Base-by-base conservation (phyloP, 73 alveolate species). In the Tetrahymena malaccensis region DNA sequence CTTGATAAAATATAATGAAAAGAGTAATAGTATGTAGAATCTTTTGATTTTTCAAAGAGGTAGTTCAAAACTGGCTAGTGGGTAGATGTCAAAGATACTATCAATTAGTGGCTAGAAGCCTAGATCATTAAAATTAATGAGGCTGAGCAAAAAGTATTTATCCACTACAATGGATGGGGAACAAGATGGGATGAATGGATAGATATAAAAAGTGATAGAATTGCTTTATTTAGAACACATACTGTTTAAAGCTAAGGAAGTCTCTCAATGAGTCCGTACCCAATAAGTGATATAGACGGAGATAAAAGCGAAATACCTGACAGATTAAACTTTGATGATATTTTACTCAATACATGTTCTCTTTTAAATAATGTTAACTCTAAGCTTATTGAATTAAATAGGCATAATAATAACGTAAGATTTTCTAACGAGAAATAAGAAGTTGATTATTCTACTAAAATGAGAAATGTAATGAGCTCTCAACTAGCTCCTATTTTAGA, bases 171-270 rank as follows among this genome's bases (percentile, higher is more conserved):
- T 97, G 99, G 99, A 19, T 98, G 99, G 99, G 99, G 99, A 4
- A 96, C 97, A 8, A 96, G 99, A 94, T 98, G 99, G 99, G 99
- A 98, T 97, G 99, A 98, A 97, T 98, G 99, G 99, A 96, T 98
- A 12, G 98, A 96, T 40, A 96, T 95, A 25, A 85, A 95, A 85
- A 97, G 99, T n/a, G 98, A 99, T 2, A 95, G 99, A 94, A 97
- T 98, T 95, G 98, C 99, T 38, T 95, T 97, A 57, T 98, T 98
- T 97, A 93, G 99, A 57, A 96, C 99, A 25, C 97, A 97, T 94
- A 98, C 99, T 34, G 98, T 98, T 3, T 98, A 98, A 93, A 93
- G 98, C 34, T 98, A 99, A n/a, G 96, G 98, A n/a, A 93, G 98
- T 6, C 95, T 93, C 31, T 98, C 96, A 94, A 96, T 96, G 43